A percentile compares a stretch with the other conserved stretches of the same genome.
Evolutionary conservation across 1,284 basidiomycete genomes (phyloP).

Genomic region (Ganoderma lucidum): DNA sequence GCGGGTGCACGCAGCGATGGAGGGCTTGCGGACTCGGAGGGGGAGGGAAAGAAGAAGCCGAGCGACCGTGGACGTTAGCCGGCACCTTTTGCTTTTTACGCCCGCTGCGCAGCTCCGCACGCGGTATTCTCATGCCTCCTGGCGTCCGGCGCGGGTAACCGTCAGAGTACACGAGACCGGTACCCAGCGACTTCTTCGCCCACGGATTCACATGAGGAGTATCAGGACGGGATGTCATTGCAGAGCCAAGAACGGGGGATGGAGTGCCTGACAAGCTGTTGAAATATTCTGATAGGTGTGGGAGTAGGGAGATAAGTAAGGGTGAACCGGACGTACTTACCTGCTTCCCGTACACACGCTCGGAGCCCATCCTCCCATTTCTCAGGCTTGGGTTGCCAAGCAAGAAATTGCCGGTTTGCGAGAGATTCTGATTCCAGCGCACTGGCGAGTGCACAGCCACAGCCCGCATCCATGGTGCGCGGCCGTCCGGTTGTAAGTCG

Average conservation of each 20-base stretch:
- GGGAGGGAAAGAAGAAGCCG: constrained; percentile 2
- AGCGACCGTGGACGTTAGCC: neutral
- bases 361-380: neutral
- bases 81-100: constrained; percentile 1
- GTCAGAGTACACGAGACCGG: neutral
- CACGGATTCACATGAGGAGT: neutral
- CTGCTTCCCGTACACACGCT: neutral
- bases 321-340: neutral
- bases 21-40: neutral
- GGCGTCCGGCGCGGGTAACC: neutral
- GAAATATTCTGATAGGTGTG: neutral
- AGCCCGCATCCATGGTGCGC: no score
- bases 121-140: neutral
- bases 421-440: neutral
- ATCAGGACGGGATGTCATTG: neutral
- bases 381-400: neutral
- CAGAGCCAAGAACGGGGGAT: neutral
- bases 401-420: neutral
- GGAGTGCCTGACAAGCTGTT: neutral
- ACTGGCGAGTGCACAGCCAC: neutral
- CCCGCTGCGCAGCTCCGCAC: neutral
- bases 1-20: neutral
- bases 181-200: neutral
- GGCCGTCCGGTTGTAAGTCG: neutral
- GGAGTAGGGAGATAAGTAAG: neutral